Base-by-base conservation (phyloP, 306 rosid species). In the Senna tora region DNA sequence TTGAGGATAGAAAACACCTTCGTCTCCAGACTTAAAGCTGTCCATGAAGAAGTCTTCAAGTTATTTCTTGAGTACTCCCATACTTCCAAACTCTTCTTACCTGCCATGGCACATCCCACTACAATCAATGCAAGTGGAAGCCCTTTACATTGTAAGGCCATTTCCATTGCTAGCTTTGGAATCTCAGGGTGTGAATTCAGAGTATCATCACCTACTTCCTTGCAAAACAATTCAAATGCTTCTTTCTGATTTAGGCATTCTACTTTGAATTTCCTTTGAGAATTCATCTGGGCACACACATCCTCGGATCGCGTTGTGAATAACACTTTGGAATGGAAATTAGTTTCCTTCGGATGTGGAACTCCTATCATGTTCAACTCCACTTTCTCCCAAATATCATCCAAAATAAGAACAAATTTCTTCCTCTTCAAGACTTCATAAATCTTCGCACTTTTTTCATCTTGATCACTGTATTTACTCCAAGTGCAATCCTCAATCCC, bases 81-180 rank as follows among this genome's bases (percentile, higher is more conserved):
- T 33, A 61, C 64, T 7, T 54, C 41, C 2, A 55, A 4, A 1
- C 3, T 54, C 1, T 15, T 8, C 42, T 46, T 61, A 3, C 76
- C 72, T 16, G 76, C 63, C 80, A 80, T 68, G 25, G 77, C 73
- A 52, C 51, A 9, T 4, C 63, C 80, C 10, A 69, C 46, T 3
- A 68, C 60, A 14, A 49, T 5, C 7, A 80, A 14, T 25, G 80
- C 84, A 9, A 75, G 74, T 5, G 84, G 74, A n/a, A 75, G 22
- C 6, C 80, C 77, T 14, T 16, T 7, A 1, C 77, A 73, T 19
- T 50, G 20, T 62, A 5, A 0, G 13, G 28, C 64, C 12, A 51
- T n/a, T 0, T 34, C 41, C 36, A 8, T 1, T 41, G 78, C 78
- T 22, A 63, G 45, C 9, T n/a, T 7, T n/a, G 32, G 42, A 39